phyloP scores from a whole-genome alignment of 1,284 basidiomycete genomes.

The Sanghuangporus sanghuang region DNA sequence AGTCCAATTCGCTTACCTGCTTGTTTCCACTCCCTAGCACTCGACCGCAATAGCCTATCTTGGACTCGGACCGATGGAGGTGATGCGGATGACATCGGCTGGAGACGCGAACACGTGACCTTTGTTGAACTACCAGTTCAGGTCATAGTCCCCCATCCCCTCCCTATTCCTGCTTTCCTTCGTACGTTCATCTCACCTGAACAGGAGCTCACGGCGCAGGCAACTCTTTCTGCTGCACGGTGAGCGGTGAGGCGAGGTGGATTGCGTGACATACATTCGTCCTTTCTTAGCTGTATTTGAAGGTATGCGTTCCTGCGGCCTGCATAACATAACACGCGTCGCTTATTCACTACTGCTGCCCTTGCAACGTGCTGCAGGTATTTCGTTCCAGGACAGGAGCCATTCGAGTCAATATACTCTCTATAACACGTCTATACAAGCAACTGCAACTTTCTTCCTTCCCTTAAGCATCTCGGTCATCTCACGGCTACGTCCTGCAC shows the following conservation, averaged over 20 bases:
- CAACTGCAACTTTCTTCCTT: not conserved
- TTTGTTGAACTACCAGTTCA: not conserved
- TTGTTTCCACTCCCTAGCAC: too few relatives aligned
- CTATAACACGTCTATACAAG: not conserved
- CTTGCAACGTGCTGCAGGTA: not conserved
- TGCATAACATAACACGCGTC: not conserved
- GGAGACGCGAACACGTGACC: not conserved
- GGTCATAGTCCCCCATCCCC: not conserved
- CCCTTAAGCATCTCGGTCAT: conserved; percentile 6
- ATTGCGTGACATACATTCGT: not conserved
- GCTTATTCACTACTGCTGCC: not conserved
- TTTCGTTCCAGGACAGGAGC: conserved; percentile 3
- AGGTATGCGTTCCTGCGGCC: not conserved
- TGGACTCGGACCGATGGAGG: too few relatives aligned
- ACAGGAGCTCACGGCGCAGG: not conserved
- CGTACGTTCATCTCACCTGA: not conserved
- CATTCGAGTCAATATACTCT: conserved; percentile 2
- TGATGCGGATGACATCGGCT: not conserved
- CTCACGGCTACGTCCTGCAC: conserved; percentile 14
- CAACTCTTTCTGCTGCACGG: not conserved
- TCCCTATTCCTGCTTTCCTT: not conserved
- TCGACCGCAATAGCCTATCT: too few relatives aligned
- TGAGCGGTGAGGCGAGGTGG: not conserved
- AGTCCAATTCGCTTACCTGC: too few relatives aligned
- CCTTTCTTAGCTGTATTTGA: not conserved